Conservation (phyloP, 805 yeast genomes). For the Candida alai region DNA sequence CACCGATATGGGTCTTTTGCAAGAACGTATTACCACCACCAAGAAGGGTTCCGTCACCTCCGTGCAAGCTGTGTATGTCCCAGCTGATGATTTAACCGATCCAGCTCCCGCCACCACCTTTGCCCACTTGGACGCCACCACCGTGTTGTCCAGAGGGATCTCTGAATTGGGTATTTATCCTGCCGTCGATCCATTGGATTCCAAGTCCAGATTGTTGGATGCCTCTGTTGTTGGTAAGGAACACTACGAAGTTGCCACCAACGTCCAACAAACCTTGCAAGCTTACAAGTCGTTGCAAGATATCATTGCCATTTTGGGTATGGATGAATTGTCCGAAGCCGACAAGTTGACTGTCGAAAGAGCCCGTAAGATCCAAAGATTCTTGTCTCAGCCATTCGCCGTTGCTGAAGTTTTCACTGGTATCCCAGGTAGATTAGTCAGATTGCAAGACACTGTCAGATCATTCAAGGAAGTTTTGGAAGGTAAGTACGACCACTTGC, state of each 20-base stretch:
- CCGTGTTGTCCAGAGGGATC: constrained; percentile 99
- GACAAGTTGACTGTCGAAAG: constrained; percentile 99
- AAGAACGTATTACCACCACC: constrained; percentile 99
- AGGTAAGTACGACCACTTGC: constrained; percentile 98
- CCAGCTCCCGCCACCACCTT: constrained; percentile 99
- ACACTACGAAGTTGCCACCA: constrained; percentile 93
- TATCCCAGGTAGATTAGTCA: constrained; percentile 96
- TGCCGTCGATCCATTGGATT: constrained; percentile 99
- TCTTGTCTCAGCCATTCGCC: constrained; percentile 99
- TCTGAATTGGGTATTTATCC: constrained; percentile 99
- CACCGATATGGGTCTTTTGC: constrained; percentile 99
- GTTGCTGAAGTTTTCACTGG: constrained; percentile 99
- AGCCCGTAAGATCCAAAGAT: constrained; percentile 99
- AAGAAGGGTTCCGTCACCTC: constrained; percentile 99
- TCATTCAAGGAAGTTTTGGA: constrained; percentile 97
- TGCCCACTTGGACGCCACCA: constrained; percentile 99
- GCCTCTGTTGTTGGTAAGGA: constrained; percentile 97
- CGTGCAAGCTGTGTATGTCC: constrained; percentile 99
- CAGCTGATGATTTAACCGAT: constrained; percentile 99
- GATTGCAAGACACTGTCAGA: constrained; percentile 89
- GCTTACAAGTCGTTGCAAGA: constrained; percentile 99
- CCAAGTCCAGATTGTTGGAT: constrained; percentile 97
- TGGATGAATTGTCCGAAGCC: constrained; percentile 99
- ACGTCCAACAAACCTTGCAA: constrained; percentile 97
- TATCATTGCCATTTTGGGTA: constrained; percentile 99